Percentiles rank a stretch among this genome's conserved stretches.
Conservation (phyloP, 2,329 filamentous ascomycete genomes). For the Colletotrichum magnum region DNA sequence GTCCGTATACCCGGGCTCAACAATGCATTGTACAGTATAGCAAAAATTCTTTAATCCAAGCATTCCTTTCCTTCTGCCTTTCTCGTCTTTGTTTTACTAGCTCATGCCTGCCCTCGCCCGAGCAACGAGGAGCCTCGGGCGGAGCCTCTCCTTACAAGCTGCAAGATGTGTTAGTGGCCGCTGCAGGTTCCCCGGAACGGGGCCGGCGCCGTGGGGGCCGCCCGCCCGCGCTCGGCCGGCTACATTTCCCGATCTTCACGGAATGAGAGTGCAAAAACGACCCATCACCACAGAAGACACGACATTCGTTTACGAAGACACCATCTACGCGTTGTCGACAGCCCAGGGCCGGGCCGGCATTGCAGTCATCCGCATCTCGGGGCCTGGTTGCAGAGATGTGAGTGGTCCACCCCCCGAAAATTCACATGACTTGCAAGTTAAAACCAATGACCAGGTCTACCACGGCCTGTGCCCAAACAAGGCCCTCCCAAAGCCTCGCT, state of each 20-base stretch:
- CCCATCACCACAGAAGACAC: not conserved
- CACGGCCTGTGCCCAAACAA: conserved; percentile 64
- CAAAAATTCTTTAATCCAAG: not conserved
- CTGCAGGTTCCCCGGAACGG: conserved; percentile 1
- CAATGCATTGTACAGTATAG: not conserved
- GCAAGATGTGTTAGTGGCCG: conserved; percentile 33
- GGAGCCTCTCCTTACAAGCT: conserved; percentile 9
- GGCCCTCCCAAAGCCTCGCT: conserved; percentile 61
- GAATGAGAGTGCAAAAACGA: not conserved
- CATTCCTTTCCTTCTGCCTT: not conserved
- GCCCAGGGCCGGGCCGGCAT: conserved; percentile 90
- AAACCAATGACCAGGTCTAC: conserved; percentile 59
- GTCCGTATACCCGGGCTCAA: not conserved
- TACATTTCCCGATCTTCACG: too few species aligned
- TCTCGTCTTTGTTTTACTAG: not conserved
- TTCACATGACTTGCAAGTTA: not conserved
- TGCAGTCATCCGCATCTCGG: conserved; percentile 90
- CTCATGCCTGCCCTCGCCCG: conserved; percentile 23
- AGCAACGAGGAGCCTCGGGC: conserved; percentile 27
- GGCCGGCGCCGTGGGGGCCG: conserved; percentile 7
- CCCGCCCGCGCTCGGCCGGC: not conserved
- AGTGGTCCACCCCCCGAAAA: conserved; percentile 37
- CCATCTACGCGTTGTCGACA: conserved; percentile 94
- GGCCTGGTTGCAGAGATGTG: conserved; percentile 79
- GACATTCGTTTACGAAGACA: conserved; percentile 59